Conservation (phyloP, 2,329 filamentous ascomycete genomes). For the Aspergillus hortae region DNA sequence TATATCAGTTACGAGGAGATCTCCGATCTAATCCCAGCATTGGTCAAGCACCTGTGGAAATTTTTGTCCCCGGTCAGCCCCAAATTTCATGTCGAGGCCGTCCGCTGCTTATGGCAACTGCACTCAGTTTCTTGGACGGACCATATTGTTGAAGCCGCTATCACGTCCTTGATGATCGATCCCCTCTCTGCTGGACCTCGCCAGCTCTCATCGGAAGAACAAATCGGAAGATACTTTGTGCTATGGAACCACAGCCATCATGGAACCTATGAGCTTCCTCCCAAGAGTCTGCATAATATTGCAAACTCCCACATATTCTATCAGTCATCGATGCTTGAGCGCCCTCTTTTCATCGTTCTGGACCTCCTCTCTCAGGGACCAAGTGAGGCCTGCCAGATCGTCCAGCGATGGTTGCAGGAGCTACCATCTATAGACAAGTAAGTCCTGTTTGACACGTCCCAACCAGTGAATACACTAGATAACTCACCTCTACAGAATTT, state of each 20-base stretch:
- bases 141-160: constrained; percentile 75
- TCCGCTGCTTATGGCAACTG: constrained; percentile 79
- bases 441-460: constrained; percentile 24
- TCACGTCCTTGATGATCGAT: constrained; percentile 66
- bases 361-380: constrained; percentile 72
- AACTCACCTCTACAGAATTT: constrained; percentile 25
- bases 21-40: constrained; percentile 59
- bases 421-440: constrained; percentile 49
- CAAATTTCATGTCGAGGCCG: constrained; percentile 92
- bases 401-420: constrained; percentile 73
- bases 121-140: constrained; percentile 67
- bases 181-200: constrained; percentile 22
- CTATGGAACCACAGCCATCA: constrained; percentile 44
- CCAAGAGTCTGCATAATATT: constrained; percentile 27
- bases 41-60: constrained; percentile 73
- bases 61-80: constrained; percentile 78
- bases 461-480: background rate
- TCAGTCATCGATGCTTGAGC: constrained; percentile 63
- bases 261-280: constrained; percentile 34
- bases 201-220: constrained; percentile 30
- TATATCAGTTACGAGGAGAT: constrained; percentile 48
- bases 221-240: constrained; percentile 39
- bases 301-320: constrained; percentile 30
- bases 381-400: constrained; percentile 70
- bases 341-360: constrained; percentile 76